Evolutionary conservation across 352 stramenopile genomes (phyloP).

Genomic region (Phytophthora megakarya): DNA sequence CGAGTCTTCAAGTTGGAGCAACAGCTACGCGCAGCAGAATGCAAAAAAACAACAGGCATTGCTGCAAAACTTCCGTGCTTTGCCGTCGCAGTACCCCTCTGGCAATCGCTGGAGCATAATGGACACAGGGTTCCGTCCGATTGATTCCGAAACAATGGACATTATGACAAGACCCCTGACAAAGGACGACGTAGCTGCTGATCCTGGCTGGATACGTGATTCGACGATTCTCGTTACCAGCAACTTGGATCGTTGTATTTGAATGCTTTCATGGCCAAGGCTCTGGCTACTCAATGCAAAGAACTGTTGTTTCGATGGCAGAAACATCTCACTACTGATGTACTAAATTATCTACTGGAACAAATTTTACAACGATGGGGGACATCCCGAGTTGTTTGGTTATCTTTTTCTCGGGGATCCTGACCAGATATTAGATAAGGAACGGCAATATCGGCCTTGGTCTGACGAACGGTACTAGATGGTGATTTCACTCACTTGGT

Average conservation of each 20-base stretch:
- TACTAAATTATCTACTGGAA: not conserved
- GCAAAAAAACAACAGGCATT: not conserved
- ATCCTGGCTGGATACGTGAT: not conserved
- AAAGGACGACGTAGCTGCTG: not conserved
- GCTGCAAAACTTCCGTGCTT: not conserved
- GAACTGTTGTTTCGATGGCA: not conserved
- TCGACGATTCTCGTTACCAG: constrained; percentile 6
- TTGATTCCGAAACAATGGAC: not conserved
- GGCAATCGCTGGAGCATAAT: constrained; percentile 1
- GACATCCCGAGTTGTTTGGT: not conserved
- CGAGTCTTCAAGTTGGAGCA: not conserved
- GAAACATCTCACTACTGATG: not conserved
- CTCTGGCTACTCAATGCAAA: not conserved
- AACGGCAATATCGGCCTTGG: not conserved
- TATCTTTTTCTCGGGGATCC: constrained; percentile 8
- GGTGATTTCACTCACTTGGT: not conserved
- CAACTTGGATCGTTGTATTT: constrained; percentile 5
- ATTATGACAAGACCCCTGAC: constrained; percentile 1
- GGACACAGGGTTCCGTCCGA: not conserved
- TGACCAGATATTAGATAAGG: constrained; percentile 1
- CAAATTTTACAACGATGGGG: constrained; percentile 2
- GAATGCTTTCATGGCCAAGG: constrained; percentile 1
- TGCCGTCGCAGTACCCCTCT: not conserved
- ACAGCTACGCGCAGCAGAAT: constrained; percentile 3
- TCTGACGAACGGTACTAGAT: not conserved